Evolutionary conservation across 495 filamentous ascomycete genomes (phyloP).

Genomic region (Penicillium waksmanii): DNA sequence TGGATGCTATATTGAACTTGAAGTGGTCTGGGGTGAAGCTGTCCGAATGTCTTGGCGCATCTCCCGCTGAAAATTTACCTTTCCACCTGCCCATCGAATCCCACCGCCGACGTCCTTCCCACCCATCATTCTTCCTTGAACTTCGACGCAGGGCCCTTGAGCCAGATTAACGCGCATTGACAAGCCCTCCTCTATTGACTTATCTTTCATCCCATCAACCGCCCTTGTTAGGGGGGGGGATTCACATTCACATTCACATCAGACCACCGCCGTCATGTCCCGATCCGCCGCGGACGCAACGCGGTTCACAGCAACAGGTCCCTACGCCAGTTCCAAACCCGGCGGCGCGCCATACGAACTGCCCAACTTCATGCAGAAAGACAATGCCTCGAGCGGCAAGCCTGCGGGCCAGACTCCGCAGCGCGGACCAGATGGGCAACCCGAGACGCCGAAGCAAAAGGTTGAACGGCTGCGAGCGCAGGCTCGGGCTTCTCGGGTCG

Average conservation of each 20-base stretch:
- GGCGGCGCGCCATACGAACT: slow-evolving; percentile 43
- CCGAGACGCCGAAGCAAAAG: slow-evolving; percentile 87
- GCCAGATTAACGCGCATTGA: too few relatives aligned
- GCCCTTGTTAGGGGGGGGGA: background rate
- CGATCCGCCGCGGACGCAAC: slow-evolving; percentile 93
- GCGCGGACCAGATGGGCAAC: slow-evolving; percentile 37
- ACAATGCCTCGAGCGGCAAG: slow-evolving; percentile 20
- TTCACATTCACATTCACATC: slow-evolving; percentile 1
- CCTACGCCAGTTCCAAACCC: slow-evolving; percentile 78
- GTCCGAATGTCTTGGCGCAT: slow-evolving; percentile 30
- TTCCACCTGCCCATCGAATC: slow-evolving; percentile 11
- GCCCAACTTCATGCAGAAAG: slow-evolving; percentile 36
- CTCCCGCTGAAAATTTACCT: slow-evolving; percentile 47
- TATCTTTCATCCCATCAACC: background rate
- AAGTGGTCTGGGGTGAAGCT: slow-evolving; percentile 15
- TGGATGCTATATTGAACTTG: too few relatives aligned
- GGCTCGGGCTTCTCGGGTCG: slow-evolving; percentile 68
- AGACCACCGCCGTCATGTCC: slow-evolving; percentile 56
- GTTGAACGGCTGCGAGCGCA: slow-evolving; percentile 84
- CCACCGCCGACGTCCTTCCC: slow-evolving; percentile 3
- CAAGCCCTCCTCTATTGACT: too few relatives aligned
- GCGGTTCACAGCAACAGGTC: slow-evolving; percentile 90
- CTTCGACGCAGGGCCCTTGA: too few relatives aligned
- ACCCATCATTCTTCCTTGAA: background rate
- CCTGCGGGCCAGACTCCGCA: slow-evolving; percentile 20